These are phyloP conservation scores for Pyrenochaeta sp. DNA, from an alignment of 2,329 filamentous ascomycete genomes.

Conservation along the genomic window DNA sequence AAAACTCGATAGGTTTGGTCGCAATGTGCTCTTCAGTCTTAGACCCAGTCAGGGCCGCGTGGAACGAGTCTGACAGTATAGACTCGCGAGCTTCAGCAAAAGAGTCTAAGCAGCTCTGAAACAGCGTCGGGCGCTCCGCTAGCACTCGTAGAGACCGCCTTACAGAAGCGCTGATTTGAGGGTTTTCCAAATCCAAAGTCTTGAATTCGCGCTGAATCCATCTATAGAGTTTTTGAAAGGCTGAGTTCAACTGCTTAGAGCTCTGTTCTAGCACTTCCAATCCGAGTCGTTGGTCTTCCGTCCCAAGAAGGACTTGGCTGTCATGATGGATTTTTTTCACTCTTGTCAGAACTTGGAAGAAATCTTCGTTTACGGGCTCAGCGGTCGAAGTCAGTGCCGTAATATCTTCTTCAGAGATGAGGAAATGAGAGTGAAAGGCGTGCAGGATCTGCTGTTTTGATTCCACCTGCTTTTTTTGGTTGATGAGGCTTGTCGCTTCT, in stretches of 20 bases:
- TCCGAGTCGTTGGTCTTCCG: constrained; percentile 86
- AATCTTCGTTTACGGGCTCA: constrained; percentile 83
- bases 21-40: constrained; percentile 63
- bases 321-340: constrained; percentile 89
- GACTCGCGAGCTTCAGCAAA: constrained; percentile 91
- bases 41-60: constrained; percentile 81
- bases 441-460: constrained; percentile 79
- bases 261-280: constrained; percentile 91
- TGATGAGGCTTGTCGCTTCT: constrained; percentile 77
- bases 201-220: constrained; percentile 97
- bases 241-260: constrained; percentile 83
- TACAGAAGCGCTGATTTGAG: constrained; percentile 86
- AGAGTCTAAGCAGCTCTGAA: constrained; percentile 91
- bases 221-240: constrained; percentile 93
- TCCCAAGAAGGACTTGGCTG: constrained; percentile 86
- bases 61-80: constrained; percentile 87
- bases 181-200: constrained; percentile 89
- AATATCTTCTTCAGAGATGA: constrained; percentile 82
- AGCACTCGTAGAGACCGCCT: constrained; percentile 83
- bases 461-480: constrained; percentile 76
- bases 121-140: constrained; percentile 86
- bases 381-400: constrained; percentile 77
- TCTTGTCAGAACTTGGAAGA: constrained; percentile 78
- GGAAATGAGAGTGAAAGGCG: constrained; percentile 82
- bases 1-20: constrained; percentile 89